These are phyloP conservation scores for Fraxinus sp. DNA, from an alignment of 305 asterid species.

Conservation along the genomic window DNA sequence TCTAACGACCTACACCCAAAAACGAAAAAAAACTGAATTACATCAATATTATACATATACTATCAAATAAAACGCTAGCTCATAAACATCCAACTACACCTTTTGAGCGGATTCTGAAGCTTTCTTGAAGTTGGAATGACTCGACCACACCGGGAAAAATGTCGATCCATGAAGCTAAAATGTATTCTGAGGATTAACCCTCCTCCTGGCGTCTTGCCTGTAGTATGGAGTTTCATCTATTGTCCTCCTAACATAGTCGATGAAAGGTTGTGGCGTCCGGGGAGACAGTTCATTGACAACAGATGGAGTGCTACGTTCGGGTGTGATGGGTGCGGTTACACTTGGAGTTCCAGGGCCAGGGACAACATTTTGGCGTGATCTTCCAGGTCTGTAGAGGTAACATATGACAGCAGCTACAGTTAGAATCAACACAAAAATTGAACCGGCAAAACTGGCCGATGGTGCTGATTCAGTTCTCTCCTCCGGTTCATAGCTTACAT, in stretches of 20 bases:
- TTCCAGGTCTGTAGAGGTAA: conserved; percentile 44
- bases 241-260: conserved; percentile 79
- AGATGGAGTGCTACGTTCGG: conserved; percentile 49
- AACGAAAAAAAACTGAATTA: neutral
- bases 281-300: conserved; percentile 59
- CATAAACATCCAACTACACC: conserved; percentile 19
- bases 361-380: conserved; percentile 25
- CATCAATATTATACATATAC: conserved; percentile 17
- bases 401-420: conserved; percentile 26
- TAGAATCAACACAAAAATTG: conserved; percentile 32
- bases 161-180: conserved; percentile 35
- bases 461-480: conserved; percentile 25
- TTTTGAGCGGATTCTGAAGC: neutral
- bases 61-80: neutral
- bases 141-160: neutral
- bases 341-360: conserved; percentile 29
- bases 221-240: conserved; percentile 88
- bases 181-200: conserved; percentile 73
- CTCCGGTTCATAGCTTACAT: conserved; percentile 50
- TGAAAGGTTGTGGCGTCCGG: conserved; percentile 84
- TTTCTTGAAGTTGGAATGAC: neutral
- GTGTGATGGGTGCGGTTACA: conserved; percentile 56
- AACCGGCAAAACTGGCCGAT: conserved; percentile 19
- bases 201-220: conserved; percentile 75
- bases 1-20: neutral